Percentiles rank a stretch among this genome's conserved stretches.
phyloP scores from a whole-genome alignment of 495 filamentous ascomycete species.

The Daldinia concentrica region DNA sequence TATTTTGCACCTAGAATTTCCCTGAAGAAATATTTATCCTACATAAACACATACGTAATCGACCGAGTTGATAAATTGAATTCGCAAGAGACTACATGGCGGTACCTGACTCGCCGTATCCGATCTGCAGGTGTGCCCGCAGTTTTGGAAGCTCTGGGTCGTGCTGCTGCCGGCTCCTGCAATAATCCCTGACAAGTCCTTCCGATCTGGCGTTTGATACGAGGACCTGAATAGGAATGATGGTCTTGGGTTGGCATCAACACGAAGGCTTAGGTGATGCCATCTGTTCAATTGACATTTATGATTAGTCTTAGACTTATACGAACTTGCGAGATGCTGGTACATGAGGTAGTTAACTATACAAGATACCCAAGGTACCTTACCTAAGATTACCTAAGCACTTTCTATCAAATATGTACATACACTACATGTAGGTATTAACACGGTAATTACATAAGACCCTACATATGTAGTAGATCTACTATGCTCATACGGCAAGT shows the following conservation, averaged over 20 bases:
- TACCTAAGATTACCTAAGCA: background rate
- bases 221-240: background rate
- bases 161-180: slow-evolving; percentile 17
- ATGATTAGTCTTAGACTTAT: background rate
- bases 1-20: slow-evolving; percentile 13
- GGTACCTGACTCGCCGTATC: slow-evolving; percentile 16
- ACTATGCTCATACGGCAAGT: background rate
- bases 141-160: slow-evolving; percentile 17
- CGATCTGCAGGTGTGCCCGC: slow-evolving; percentile 22
- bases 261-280: slow-evolving; percentile 1
- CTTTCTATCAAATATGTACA: too few species aligned
- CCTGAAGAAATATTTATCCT: slow-evolving; percentile 5
- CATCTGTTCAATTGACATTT: background rate
- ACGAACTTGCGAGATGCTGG: background rate
- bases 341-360: too few species aligned
- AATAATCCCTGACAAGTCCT: slow-evolving; percentile 15
- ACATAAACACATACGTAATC: slow-evolving; percentile 12
- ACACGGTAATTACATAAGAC: slow-evolving; percentile 19
- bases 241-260: background rate
- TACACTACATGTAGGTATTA: too few species aligned
- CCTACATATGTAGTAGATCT: slow-evolving; percentile 6
- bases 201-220: slow-evolving; percentile 15
- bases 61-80: slow-evolving; percentile 6
- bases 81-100: background rate
- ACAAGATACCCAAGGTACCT: too few species aligned